A percentile compares a stretch with the other conserved stretches of the same genome.
phyloP scores from a whole-genome alignment of 2,329 filamentous ascomycete genomes.

The Trichoderma gracile region DNA sequence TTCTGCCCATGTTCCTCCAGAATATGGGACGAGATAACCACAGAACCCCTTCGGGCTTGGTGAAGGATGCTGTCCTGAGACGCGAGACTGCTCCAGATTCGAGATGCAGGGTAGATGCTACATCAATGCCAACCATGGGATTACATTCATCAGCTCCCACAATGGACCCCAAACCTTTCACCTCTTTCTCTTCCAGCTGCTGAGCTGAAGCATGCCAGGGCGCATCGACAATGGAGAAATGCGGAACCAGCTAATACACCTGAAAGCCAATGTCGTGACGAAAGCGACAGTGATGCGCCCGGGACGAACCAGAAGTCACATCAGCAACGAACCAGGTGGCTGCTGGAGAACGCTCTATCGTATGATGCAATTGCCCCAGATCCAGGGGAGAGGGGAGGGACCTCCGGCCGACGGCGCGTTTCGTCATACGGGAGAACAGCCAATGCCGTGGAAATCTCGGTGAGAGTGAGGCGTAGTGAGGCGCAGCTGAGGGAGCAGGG shows the following conservation, averaged over 20 bases:
- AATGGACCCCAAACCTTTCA: not conserved
- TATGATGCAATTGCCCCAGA: slow-evolving; percentile 19
- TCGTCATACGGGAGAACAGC: slow-evolving; percentile 8
- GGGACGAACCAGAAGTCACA: not conserved
- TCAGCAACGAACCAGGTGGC: not conserved
- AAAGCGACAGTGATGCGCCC: not conserved
- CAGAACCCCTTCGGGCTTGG: not conserved
- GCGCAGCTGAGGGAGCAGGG: slow-evolving; percentile 15
- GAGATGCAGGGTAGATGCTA: not conserved
- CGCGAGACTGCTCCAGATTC: not conserved
- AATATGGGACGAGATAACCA: not conserved
- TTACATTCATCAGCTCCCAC: not conserved
- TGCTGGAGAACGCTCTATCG: not conserved
- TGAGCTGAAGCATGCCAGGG: not conserved
- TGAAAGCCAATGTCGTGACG: not conserved
- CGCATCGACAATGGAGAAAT: not conserved
- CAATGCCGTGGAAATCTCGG: slow-evolving; percentile 8
- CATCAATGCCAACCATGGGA: not conserved
- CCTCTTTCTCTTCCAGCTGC: not conserved
- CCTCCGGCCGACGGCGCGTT: not conserved
- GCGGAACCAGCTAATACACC: not conserved
- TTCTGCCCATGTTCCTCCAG: not conserved
- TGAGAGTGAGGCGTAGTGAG: slow-evolving; percentile 18
- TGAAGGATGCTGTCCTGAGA: not conserved
- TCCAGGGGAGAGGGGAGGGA: not conserved